phyloP scores from a whole-genome alignment of 78 protist genomes.

The Chrysochromulina parva region DNA sequence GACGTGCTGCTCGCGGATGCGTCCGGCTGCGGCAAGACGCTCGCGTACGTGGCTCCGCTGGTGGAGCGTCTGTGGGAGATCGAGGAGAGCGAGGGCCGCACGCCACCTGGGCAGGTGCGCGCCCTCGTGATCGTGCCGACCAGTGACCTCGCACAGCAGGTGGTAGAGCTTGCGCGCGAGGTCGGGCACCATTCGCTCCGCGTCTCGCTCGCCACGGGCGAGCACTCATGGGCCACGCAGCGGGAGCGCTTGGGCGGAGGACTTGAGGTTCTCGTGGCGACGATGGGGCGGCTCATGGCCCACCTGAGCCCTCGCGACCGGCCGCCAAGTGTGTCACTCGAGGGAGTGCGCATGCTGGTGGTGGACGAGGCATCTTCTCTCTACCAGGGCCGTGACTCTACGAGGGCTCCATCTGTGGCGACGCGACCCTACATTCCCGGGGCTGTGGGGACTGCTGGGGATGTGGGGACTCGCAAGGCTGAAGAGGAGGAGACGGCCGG shows the following conservation, averaged over 20 bases:
- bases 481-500: no score
- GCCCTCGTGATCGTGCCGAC: not conserved
- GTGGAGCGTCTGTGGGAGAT: not conserved
- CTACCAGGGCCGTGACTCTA: no score
- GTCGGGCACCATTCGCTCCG: not conserved
- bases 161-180: not conserved
- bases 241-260: not conserved
- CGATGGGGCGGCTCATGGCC: not conserved
- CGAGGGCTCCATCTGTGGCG: no score
- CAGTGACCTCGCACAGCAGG: not conserved
- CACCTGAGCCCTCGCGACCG: not conserved
- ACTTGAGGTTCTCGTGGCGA: not conserved
- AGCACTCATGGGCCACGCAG: not conserved
- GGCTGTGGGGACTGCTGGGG: no score
- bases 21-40: not conserved
- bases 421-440: no score
- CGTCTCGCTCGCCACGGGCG: not conserved
- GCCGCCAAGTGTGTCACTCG: not conserved
- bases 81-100: not conserved
- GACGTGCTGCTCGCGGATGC: not conserved
- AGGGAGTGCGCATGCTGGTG: not conserved
- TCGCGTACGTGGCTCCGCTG: not conserved
- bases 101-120: not conserved
- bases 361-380: not conserved
- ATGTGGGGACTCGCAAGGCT: no score